phyloP scores from a whole-genome alignment of 2,329 filamentous ascomycete genomes.

The Epichloe glyceriae region DNA sequence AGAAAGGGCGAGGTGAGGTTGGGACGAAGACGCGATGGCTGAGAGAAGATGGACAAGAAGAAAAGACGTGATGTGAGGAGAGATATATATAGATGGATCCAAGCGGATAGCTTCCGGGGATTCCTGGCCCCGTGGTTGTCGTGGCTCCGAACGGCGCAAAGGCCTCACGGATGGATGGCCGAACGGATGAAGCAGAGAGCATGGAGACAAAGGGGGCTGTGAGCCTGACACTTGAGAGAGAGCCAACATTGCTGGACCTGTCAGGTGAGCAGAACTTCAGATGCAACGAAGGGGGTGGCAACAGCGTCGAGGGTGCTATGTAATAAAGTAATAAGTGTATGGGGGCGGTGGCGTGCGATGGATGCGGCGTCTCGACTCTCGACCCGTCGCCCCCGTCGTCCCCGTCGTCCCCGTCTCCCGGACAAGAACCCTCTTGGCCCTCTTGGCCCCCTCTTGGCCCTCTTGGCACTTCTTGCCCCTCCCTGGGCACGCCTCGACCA shows the following conservation, averaged over 20 bases:
- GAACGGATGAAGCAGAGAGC: background rate
- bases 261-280: background rate
- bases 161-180: background rate
- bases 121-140: background rate
- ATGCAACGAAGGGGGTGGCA: no score
- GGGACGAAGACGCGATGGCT: background rate
- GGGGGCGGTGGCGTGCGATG: no score
- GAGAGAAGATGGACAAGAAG: background rate
- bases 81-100: background rate
- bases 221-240: no score
- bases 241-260: background rate
- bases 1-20: background rate
- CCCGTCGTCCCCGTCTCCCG: no score
- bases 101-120: background rate
- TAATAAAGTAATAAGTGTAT: no score
- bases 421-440: background rate
- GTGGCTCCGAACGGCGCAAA: background rate
- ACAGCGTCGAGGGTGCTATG: no score
- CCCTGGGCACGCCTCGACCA: no score
- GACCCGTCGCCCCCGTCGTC: no score
- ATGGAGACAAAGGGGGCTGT: background rate
- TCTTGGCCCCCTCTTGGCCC: background rate
- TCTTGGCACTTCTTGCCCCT: no score
- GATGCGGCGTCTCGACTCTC: no score
- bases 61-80: background rate